These are phyloP conservation scores for Buddleja alternifolia DNA, from an alignment of 257 asterid genomes.

Conservation along the genomic window DNA sequence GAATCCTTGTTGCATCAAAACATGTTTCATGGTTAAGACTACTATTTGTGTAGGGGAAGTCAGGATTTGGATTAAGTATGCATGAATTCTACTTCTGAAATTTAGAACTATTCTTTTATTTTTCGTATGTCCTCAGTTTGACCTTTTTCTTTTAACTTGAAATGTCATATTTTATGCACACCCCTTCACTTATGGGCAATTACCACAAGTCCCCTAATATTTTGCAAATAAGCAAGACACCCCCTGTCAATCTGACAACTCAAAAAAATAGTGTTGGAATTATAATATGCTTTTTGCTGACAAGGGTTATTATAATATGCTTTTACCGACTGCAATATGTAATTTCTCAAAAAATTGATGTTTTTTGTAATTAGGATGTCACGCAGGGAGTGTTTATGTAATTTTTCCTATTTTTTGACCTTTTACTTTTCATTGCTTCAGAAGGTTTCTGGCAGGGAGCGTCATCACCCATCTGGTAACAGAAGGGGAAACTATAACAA, in stretches of 20 bases:
- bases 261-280: too few species aligned
- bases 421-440: slow-evolving; percentile 38
- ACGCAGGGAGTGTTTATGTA: too few species aligned
- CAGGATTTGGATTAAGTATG: slow-evolving; percentile 21
- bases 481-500: slow-evolving; percentile 80
- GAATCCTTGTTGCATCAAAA: not conserved
- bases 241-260: too few species aligned
- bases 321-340: too few species aligned
- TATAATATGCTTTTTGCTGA: too few species aligned
- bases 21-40: slow-evolving; percentile 2
- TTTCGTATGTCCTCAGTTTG: not conserved
- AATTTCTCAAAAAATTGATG: too few species aligned
- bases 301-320: too few species aligned
- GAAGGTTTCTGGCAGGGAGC: slow-evolving; percentile 76
- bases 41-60: not conserved
- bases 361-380: too few species aligned
- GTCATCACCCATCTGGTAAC: slow-evolving; percentile 61
- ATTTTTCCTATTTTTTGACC: not conserved
- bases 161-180: not conserved
- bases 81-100: slow-evolving; percentile 7
- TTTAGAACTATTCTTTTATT: not conserved
- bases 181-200: too few species aligned
- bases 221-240: too few species aligned
- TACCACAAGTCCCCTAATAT: too few species aligned
- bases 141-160: slow-evolving; percentile 3